phyloP scores from a whole-genome alignment of 2,329 filamentous ascomycete genomes.

The Apiospora rasikravindrae region DNA sequence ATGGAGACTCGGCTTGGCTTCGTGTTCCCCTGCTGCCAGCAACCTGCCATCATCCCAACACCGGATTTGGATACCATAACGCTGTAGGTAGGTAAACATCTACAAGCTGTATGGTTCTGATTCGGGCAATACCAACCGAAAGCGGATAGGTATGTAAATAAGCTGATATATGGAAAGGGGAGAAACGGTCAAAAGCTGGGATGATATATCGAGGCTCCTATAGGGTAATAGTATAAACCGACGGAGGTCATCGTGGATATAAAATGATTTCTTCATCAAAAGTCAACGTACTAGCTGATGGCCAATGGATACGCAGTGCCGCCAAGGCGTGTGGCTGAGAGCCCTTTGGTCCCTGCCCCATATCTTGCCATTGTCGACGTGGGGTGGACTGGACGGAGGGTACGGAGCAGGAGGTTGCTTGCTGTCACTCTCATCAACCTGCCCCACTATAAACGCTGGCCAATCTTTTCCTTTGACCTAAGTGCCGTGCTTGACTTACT shows the following conservation, averaged over 20 bases:
- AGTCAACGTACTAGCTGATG: neutral
- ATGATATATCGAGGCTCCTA: neutral
- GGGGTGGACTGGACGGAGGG: neutral
- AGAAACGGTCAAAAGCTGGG: neutral
- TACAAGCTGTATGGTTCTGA: neutral
- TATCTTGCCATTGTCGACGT: neutral
- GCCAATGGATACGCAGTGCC: neutral
- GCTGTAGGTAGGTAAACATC: neutral
- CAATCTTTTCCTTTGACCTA: constrained; percentile 2
- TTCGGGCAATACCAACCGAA: neutral
- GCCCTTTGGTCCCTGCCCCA: neutral
- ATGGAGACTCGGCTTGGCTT: neutral
- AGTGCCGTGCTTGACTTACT: neutral
- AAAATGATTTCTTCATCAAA: neutral
- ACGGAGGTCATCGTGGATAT: neutral
- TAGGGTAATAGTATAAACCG: neutral
- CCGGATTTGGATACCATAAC: neutral
- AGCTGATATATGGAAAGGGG: neutral
- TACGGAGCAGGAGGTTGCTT: neutral
- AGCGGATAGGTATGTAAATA: neutral
- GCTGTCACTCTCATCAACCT: neutral
- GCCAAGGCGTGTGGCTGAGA: neutral
- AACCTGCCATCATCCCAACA: neutral
- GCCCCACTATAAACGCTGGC: neutral
- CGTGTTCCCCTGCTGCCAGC: neutral